Conservation (phyloP, 1,139 yeast species). For the Kurtzmaniella natalensis region DNA sequence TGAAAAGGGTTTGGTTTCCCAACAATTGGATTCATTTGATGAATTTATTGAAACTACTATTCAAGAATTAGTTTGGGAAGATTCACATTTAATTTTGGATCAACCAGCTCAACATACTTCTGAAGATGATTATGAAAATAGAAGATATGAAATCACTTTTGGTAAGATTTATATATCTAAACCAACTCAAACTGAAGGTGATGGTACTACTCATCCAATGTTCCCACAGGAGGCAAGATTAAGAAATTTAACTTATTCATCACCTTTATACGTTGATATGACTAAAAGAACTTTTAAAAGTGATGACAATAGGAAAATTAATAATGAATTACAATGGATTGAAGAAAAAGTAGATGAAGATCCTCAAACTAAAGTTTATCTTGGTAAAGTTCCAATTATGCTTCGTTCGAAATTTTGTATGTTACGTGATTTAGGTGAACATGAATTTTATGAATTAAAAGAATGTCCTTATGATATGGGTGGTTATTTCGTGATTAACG, state of each 20-base stretch:
- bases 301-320: constrained; percentile 59
- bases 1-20: constrained; percentile 95
- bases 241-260: constrained; percentile 91
- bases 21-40: constrained; percentile 96
- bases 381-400: constrained; percentile 98
- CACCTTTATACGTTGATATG: constrained; percentile 95
- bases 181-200: constrained; percentile 98
- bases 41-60: constrained; percentile 96
- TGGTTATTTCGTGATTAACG: constrained; percentile 96
- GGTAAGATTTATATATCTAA: constrained; percentile 95
- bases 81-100: constrained; percentile 86
- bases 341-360: constrained; percentile 52
- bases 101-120: constrained; percentile 98
- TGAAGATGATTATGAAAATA: constrained; percentile 81
- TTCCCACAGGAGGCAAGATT: constrained; percentile 98
- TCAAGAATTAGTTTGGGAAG: constrained; percentile 96
- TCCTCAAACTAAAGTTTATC: constrained; percentile 68
- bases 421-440: constrained; percentile 87
- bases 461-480: constrained; percentile 99
- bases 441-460: constrained; percentile 89
- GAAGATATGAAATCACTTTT: constrained; percentile 90
- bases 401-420: constrained; percentile 94
- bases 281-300: constrained; percentile 84
- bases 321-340: constrained; percentile 71
- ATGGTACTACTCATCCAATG: constrained; percentile 98